These are phyloP conservation scores for Trametes pubescens DNA, from an alignment of 1,284 basidiomycete genomes.

Conservation along the genomic window DNA sequence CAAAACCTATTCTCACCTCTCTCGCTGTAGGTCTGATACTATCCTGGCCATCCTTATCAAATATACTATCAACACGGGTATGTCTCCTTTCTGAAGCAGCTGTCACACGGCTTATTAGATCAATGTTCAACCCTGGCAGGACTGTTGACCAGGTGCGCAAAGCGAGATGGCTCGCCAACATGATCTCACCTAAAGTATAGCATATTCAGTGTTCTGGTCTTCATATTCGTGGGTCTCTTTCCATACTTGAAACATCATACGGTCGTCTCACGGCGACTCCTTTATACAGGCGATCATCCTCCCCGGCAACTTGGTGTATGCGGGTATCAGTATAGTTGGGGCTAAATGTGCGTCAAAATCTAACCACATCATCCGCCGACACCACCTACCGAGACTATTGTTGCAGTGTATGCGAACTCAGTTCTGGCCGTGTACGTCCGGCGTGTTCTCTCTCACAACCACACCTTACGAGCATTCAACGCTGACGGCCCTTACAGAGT, in stretches of 20 bases:
- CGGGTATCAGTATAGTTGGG: conserved; percentile 15
- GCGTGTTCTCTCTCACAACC: too few relatives aligned
- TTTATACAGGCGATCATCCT: conserved; percentile 10
- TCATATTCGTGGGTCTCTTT: conserved; percentile 8
- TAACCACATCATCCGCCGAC: too few relatives aligned
- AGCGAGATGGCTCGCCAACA: not conserved
- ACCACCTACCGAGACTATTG: not conserved
- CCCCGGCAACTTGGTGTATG: conserved; percentile 20
- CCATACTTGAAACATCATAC: not conserved
- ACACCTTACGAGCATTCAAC: too few relatives aligned
- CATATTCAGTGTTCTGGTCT: conserved; percentile 1
- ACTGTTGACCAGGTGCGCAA: conserved; percentile 5
- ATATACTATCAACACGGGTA: conserved; percentile 27
- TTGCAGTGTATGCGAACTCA: conserved; percentile 25
- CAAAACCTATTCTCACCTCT: too few relatives aligned
- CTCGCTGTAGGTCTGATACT: conserved; percentile 16
- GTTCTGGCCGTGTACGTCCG: conserved; percentile 23
- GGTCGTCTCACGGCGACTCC: not conserved
- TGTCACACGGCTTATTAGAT: too few relatives aligned
- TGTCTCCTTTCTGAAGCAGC: too few relatives aligned
- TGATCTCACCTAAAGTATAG: not conserved
- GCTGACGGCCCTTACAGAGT: not conserved
- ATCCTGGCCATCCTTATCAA: conserved; percentile 14
- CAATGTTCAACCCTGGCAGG: too few relatives aligned
- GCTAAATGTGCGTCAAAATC: conserved; percentile 15